Percentiles rank a stretch among this genome's conserved stretches.
Conservation (phyloP, 306 rosid species). For the Crotalaria pallida region DNA sequence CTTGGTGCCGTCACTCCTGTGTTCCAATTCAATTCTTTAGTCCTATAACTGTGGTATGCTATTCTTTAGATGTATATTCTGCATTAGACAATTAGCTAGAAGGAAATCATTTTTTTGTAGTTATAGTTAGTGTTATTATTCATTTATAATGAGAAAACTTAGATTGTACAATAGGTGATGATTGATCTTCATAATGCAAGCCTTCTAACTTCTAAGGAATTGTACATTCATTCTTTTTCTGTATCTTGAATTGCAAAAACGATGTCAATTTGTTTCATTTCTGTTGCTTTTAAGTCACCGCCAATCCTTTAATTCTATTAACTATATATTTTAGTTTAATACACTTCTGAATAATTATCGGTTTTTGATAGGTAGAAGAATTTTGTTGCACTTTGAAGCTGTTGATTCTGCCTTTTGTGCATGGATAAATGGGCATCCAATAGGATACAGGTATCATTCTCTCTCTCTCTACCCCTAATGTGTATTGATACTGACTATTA, state of each 20-base stretch:
- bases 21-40: conserved; percentile 9
- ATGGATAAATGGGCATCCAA: conserved; percentile 81
- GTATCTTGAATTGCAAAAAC: not conserved
- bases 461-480: not conserved
- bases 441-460: conserved; percentile 74
- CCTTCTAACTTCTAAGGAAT: not conserved
- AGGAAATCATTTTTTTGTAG: not conserved
- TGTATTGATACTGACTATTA: not conserved
- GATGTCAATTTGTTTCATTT: not conserved
- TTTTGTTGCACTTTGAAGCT: conserved; percentile 90
- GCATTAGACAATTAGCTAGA: not conserved
- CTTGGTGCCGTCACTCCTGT: not conserved
- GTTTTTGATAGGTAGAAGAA: conserved; percentile 71
- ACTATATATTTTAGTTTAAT: not conserved
- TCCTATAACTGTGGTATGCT: not conserved
- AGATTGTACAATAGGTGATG: not conserved
- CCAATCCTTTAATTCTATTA: not conserved
- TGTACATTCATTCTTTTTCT: not conserved
- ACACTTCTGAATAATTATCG: conserved; percentile 11
- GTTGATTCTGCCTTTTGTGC: conserved; percentile 96
- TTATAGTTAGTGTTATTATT: not conserved
- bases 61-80: not conserved
- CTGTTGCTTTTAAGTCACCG: not conserved
- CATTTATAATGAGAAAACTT: not conserved
- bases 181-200: not conserved